Base-by-base conservation (phyloP, 2,329 filamentous ascomycete genomes). In the Elsinoe australis region DNA sequence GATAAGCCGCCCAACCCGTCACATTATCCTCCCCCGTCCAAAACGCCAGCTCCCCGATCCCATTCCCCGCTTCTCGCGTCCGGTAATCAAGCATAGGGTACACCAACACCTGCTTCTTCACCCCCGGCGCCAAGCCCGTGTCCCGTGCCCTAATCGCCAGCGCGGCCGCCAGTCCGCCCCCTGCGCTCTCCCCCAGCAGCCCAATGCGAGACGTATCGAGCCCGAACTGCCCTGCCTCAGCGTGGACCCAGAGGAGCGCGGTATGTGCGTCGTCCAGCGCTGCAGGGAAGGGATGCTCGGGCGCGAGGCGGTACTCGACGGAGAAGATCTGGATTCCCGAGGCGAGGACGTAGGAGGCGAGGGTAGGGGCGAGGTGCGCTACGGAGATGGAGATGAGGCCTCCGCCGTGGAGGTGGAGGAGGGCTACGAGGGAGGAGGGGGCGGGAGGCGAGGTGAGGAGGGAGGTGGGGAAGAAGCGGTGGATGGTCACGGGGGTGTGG, bases 51-150 rank as follows among this genome's bases (percentile, higher is more conserved):
- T 64, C n/a, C n/a, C n/a, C n/a, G n/a, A n/a, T n/a, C n/a, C n/a
- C n/a, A 59, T 3, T 56, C 55, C 18, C 61, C 60, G 39, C 65
- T 61, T 5, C 51, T 51, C n/a, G 61, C 58, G 60, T 64, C 38
- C 63, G 57, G 51, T 73, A 67, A 54, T 74, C 70, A 9, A 74
- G 58, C 71, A 74, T 74, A 3, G 69, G 70, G 41, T 68, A 68
- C 36, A 69, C 59, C 8, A 74, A 62, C 35, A 73, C 61, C 57
- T 71, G 65, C 44, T 56, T 59, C 5, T 46, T 44, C 3, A 59
- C 21, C 2, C 51, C 49, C 15, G 55, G 56, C 4, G 33, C 42
- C 8, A 58, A 33, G 2, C 39, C 39, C 18, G 52, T 49, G 33
- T 57, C 56, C 8, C 57, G 52, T n/a, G 57, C 57, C 36, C 55